A percentile compares a stretch with the other conserved stretches of the same genome.
Evolutionary conservation across 2,329 filamentous ascomycete genomes (phyloP).

Genomic region (Intubia oerlemansii): DNA sequence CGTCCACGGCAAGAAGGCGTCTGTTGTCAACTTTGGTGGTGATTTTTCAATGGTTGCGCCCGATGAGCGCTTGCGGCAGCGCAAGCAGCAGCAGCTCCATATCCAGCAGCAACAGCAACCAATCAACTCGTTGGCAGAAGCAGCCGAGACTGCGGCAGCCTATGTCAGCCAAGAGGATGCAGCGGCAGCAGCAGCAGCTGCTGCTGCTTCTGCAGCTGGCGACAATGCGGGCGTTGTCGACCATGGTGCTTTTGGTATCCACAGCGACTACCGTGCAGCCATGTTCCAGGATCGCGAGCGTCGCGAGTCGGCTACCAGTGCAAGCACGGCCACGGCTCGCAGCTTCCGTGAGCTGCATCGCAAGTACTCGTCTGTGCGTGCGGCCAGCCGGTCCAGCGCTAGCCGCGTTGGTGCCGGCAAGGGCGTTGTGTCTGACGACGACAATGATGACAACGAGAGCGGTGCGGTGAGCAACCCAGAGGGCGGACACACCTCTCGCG

Average conservation of each 20-base stretch:
- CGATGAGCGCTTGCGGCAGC: no score
- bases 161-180: no score
- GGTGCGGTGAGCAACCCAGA: constrained; percentile 37
- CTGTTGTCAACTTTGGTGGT: constrained; percentile 87
- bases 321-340: constrained; percentile 42
- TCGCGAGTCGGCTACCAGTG: constrained; percentile 39
- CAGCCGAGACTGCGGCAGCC: no score
- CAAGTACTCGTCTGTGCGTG: constrained; percentile 33
- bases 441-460: constrained; percentile 38
- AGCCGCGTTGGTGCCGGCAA: no score
- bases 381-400: constrained; percentile 14
- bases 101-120: neutral
- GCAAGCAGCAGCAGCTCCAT: constrained; percentile 12
- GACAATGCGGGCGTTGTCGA: no score
- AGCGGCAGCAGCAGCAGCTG: no score
- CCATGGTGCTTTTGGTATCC: no score
- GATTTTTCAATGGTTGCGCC: no score
- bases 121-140: no score
- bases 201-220: no score
- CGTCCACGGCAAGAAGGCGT: constrained; percentile 93
- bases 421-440: constrained; percentile 24
- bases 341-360: constrained; percentile 42
- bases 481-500: no score
- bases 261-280: constrained; percentile 28
- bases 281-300: constrained; percentile 25